Percentiles rank a stretch among this genome's conserved stretches.
These are phyloP conservation scores for Trichopus zeylanicus DNA, from an alignment of 116 monocot species.

Conservation along the genomic window DNA sequence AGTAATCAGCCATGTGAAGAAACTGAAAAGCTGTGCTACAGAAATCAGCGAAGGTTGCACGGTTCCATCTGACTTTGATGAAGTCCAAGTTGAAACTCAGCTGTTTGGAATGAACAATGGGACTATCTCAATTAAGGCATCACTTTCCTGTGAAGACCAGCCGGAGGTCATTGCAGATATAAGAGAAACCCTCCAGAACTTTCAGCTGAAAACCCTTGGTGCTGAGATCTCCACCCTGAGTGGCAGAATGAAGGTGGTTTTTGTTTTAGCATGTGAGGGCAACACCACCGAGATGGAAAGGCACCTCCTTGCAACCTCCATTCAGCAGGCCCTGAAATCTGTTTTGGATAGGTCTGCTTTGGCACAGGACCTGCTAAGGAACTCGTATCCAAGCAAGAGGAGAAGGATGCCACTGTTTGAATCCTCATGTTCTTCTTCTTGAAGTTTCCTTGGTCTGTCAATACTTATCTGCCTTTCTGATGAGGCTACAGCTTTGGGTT, in stretches of 20 bases:
- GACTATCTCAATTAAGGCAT: slow-evolving; percentile 31
- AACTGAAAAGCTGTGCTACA: slow-evolving; percentile 42
- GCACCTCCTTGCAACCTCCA: slow-evolving; percentile 15
- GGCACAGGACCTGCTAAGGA: slow-evolving; percentile 26
- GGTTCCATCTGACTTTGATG: slow-evolving; percentile 63
- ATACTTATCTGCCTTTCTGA: neutral
- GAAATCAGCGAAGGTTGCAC: slow-evolving; percentile 36
- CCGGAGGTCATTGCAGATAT: slow-evolving; percentile 59
- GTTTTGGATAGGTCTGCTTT: slow-evolving; percentile 35
- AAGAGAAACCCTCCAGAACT: slow-evolving; percentile 29
- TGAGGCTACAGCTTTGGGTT: no score
- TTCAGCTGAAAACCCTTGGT: slow-evolving; percentile 33
- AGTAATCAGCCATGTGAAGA: slow-evolving; percentile 66
- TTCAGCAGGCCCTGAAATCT: slow-evolving; percentile 46
- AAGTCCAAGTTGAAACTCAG: slow-evolving; percentile 33
- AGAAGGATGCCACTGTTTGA: slow-evolving; percentile 33
- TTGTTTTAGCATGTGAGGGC: slow-evolving; percentile 29
- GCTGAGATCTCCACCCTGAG: slow-evolving; percentile 63
- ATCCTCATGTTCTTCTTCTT: slow-evolving; percentile 31
- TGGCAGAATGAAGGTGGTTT: slow-evolving; percentile 55
- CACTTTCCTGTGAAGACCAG: slow-evolving; percentile 64
- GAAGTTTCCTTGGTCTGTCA: no score
- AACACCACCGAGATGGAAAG: slow-evolving; percentile 11
- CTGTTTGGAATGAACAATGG: slow-evolving; percentile 10
- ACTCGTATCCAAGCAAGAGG: slow-evolving; percentile 15